Conservation (phyloP, 345 rosid species). For the Aurinia saxatilis region DNA sequence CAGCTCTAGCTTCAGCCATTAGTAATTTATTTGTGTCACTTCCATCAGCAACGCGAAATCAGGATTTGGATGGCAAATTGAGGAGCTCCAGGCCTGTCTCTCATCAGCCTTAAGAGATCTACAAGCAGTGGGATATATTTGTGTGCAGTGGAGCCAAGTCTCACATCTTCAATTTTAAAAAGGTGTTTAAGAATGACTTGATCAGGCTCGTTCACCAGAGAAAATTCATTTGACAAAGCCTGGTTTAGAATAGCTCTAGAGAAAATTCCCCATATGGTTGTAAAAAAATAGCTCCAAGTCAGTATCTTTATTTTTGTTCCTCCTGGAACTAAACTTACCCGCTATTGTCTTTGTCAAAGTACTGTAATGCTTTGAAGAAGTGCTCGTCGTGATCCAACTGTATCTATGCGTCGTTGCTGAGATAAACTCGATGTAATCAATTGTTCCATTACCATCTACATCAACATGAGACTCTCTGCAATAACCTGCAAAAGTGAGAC, state of each 20-base stretch:
- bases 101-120: slow-evolving; percentile 80
- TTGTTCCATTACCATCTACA: slow-evolving; percentile 87
- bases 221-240: slow-evolving; percentile 59
- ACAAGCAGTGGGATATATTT: slow-evolving; percentile 81
- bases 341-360: slow-evolving; percentile 70
- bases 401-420: slow-evolving; percentile 75
- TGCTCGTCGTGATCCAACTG: slow-evolving; percentile 62
- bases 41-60: slow-evolving; percentile 56
- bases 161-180: slow-evolving; percentile 72
- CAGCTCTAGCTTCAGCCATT: slow-evolving; percentile 88
- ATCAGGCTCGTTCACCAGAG: slow-evolving; percentile 49
- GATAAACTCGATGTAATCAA: slow-evolving; percentile 77
- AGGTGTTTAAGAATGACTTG: slow-evolving; percentile 61
- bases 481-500: slow-evolving; percentile 38
- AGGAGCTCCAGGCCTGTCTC: slow-evolving; percentile 87
- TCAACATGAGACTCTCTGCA: slow-evolving; percentile 70
- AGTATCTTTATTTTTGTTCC: not conserved
- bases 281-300: not conserved
- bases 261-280: not conserved
- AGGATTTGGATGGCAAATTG: slow-evolving; percentile 63
- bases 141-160: slow-evolving; percentile 62
- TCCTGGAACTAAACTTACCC: slow-evolving; percentile 31
- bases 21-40: slow-evolving; percentile 67
- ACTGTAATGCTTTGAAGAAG: slow-evolving; percentile 65
- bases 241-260: too few relatives aligned